Evolutionary conservation across 345 rosid genomes (phyloP), one percentile per base, ranked within the genome.

Genomic region (Orychophragmus violaceus): DNA sequence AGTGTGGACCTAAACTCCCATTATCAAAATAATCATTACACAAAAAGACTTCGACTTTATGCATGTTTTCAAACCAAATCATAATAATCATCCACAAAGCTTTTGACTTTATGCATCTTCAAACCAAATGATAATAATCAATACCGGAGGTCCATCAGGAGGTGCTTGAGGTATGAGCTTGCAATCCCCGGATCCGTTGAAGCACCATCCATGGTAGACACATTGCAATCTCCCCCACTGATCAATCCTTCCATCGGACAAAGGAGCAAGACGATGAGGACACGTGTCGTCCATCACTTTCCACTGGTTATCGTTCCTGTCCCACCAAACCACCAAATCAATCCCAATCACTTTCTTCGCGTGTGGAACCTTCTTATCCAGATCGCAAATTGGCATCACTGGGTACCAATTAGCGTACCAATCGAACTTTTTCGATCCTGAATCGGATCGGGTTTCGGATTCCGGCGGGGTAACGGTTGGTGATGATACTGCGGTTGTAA

Each of bases 191-290:
- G 89, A 79, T 54, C 96, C 96, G 59, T 70, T 64, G 68, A 92
- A 92, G 49, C 98, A 92, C 98, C 95, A 92, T 0, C 96, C 96
- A 70, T 87, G 98, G 42, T 89, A 89, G 1, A 87, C 96, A 70
- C 95, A 89, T 66, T 89, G 93, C 65, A 89, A 68, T 42, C 98
- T 84, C 21, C 96, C 92, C 85, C 76, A 77, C 12, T 81, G 84
- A 80, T 89, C 96, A 70, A 89, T 86, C 61, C 96, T 81, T 12
- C 96, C 96, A 64, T 89, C 90, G 3, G 93, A 89, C 46, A 86
- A 73, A 0, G 93, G 90, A 62, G 93, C 90, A 72, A 86, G 70
- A 29, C 96, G 81, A 53, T 89, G 93, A 21, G 96, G 93, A 81
- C 93, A 86, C 27, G 75, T 17, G 39, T 86, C 93, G 11, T 77